phyloP scores from a whole-genome alignment of 176 grass and related monocot species.

The Zea mays region DNA sequence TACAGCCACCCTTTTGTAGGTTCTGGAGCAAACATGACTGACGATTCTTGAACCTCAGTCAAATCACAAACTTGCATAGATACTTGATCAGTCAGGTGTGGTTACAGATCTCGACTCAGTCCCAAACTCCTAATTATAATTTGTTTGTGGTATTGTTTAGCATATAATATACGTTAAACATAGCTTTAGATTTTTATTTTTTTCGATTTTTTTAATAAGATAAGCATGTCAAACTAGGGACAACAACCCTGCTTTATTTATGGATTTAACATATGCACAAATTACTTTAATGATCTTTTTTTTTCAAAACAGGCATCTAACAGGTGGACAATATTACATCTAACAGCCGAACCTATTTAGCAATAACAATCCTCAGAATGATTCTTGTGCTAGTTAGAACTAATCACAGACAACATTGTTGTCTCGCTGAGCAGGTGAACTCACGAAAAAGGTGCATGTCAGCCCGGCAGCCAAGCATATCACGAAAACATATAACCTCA shows the following conservation, averaged over 20 bases:
- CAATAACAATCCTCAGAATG: neutral
- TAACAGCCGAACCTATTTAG: conserved; percentile 10
- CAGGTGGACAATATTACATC: neutral
- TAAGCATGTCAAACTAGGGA: neutral
- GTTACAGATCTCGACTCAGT: too few species aligned
- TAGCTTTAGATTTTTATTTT: too few species aligned
- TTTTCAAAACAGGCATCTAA: neutral
- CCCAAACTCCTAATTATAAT: too few species aligned
- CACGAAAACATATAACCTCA: conserved; percentile 89
- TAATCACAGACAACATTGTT: neutral
- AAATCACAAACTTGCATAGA: too few species aligned
- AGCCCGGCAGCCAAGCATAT: conserved; percentile 86
- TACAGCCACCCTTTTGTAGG: too few species aligned
- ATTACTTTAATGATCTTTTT: neutral
- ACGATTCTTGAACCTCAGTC: too few species aligned
- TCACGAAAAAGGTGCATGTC: conserved; percentile 88
- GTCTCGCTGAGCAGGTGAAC: neutral
- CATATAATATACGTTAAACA: too few species aligned
- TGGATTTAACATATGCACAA: neutral
- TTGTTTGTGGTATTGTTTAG: too few species aligned
- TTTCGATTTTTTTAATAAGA: too few species aligned
- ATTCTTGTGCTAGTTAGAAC: neutral
- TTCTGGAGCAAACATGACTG: too few species aligned
- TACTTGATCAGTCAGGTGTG: too few species aligned
- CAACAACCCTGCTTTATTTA: neutral